phyloP scores from a whole-genome alignment of 2,329 filamentous ascomycete species.

The Emmonsiellopsis sp. region DNA sequence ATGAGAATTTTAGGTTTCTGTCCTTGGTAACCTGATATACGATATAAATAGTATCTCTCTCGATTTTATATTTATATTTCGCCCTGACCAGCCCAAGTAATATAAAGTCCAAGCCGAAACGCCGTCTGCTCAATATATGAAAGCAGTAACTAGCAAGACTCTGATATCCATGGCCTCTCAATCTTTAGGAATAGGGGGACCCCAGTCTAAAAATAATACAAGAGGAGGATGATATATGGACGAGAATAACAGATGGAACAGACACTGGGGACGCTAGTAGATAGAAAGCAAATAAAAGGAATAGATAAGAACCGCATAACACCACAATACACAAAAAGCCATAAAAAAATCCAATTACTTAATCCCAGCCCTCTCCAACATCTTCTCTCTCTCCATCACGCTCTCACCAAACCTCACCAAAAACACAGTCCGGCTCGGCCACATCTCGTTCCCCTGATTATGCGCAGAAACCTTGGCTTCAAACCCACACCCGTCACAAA shows the following conservation, averaged over 20 bases:
- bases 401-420: slow-evolving; percentile 85
- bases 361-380: slow-evolving; percentile 55
- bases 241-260: too few species aligned
- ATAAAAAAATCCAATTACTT: slow-evolving; percentile 24
- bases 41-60: background rate
- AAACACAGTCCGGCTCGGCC: slow-evolving; percentile 94
- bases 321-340: background rate
- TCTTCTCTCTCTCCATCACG: slow-evolving; percentile 84
- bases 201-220: too few species aligned
- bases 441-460: slow-evolving; percentile 67
- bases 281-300: background rate
- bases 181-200: too few species aligned
- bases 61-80: background rate
- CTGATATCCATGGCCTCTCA: too few species aligned
- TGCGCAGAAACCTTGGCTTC: slow-evolving; percentile 85
- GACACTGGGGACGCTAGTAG: background rate
- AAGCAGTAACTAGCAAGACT: too few species aligned
- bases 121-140: too few species aligned
- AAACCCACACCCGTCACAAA: slow-evolving; percentile 89
- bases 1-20: background rate
- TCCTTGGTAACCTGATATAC: background rate
- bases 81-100: background rate
- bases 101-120: too few species aligned
- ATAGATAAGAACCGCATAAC: background rate
- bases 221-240: too few species aligned